Evolutionary conservation across 345 rosid species (phyloP), one percentile per base, ranked within the genome.

Genomic region (thale cress (Arabidopsis thaliana)): DNA sequence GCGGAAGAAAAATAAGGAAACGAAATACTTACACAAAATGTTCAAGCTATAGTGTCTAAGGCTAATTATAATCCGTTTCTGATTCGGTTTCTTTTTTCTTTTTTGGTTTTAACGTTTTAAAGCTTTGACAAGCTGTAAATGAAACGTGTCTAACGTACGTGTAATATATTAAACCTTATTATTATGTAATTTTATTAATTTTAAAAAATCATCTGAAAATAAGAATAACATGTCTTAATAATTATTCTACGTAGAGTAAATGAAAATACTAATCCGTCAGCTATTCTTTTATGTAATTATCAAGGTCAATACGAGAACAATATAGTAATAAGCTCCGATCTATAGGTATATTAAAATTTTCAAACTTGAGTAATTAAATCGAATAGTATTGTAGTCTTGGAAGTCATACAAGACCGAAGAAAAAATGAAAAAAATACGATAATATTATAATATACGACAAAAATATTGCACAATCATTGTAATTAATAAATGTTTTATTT

Each of bases 391-490:
- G 16, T 30, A 71, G 76, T 64, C 52, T 28, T 40, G 37, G 37
- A 77, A 70, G 71, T 38, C 60, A 63, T 69, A 55, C 67, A 70
- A 46, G 36, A 56, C 59, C 37, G 59, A 64, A 50, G 25, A 48
- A 51, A 60, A 61, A 41, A 46, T 7, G 55, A 20, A 6, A 6
- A 52, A 14, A 58, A 23, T 8, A 40, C 4, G 55, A 59, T 45
- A 55, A 55, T 16, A 45, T 36, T 10, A 16, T 16, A 16, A 16
- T 16, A 16, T 16, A 34, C 45, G 71, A 69, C 63, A 64, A 46
- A 12, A 63, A 77, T 71, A 77, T 55, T 41, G 51, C 25, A 69
- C 72, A 71, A 64, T 77, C 44, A 72, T 71, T 71, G 67, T 57
- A 12, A 32, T 44, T 42, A 23, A 69, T 41, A 53, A 69, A 61